Conservation (phyloP, 2,329 filamentous ascomycete species). For the Myriangium duriaei region DNA sequence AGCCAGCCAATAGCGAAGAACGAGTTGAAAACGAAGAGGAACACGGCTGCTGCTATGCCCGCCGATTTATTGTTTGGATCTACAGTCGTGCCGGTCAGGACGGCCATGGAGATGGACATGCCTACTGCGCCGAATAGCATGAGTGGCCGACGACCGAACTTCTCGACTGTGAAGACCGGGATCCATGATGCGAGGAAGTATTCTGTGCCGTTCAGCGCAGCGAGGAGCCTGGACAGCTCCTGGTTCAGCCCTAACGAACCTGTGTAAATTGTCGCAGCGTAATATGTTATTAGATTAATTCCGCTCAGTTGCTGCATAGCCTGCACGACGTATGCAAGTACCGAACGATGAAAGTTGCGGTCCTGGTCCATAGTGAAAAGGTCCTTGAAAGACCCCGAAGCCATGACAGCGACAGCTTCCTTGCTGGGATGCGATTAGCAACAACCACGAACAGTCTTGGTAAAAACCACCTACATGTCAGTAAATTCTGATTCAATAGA, state of each 20-base stretch:
- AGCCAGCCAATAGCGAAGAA: slow-evolving; percentile 26
- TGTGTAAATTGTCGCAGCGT: slow-evolving; percentile 13
- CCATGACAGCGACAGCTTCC: not conserved
- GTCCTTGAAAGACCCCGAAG: slow-evolving; percentile 8
- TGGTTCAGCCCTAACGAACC: slow-evolving; percentile 14
- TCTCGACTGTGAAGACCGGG: slow-evolving; percentile 19
- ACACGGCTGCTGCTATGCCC: slow-evolving; percentile 26
- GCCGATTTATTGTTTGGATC: slow-evolving; percentile 10
- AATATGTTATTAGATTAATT: slow-evolving; percentile 20
- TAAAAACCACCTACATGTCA: slow-evolving; percentile 21
- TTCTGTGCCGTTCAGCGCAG: slow-evolving; percentile 18
- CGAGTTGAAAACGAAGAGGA: slow-evolving; percentile 26
- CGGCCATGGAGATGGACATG: slow-evolving; percentile 18
- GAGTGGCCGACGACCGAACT: slow-evolving; percentile 19
- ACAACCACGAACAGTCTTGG: no score
- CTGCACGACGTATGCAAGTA: slow-evolving; percentile 23
- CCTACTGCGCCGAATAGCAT: slow-evolving; percentile 18
- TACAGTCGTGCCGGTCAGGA: slow-evolving; percentile 9
- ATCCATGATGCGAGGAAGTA: slow-evolving; percentile 18
- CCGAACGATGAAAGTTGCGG: slow-evolving; percentile 22
- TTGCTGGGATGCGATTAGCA: not conserved
- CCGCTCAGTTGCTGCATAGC: slow-evolving; percentile 18
- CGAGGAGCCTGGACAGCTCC: slow-evolving; percentile 15
- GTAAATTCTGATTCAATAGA: slow-evolving; percentile 34
- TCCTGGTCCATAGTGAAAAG: slow-evolving; percentile 20